These are phyloP conservation scores for Ilex aquifolium DNA, from an alignment of 257 asterid species.

Conservation along the genomic window DNA sequence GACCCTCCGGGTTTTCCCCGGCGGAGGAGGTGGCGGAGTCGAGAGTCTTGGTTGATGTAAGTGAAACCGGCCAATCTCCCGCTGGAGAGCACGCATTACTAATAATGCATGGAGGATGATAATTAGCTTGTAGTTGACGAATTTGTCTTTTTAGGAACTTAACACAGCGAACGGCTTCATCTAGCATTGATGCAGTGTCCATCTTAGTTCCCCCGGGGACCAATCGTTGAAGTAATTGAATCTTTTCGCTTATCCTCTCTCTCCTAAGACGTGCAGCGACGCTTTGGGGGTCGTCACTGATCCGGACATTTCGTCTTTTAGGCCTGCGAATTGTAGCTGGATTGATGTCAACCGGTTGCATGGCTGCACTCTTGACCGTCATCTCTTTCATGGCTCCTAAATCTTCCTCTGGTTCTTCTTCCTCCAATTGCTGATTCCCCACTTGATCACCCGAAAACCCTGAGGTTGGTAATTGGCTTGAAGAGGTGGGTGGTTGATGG, in stretches of 20 bases:
- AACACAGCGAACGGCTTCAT: constrained; percentile 78
- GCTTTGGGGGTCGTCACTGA: constrained; percentile 91
- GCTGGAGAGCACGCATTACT: constrained; percentile 5
- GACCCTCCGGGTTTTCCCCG: not conserved
- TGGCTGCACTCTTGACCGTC: constrained; percentile 89
- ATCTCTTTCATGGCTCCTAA: constrained; percentile 81
- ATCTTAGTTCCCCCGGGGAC: constrained; percentile 88
- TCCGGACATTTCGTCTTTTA: constrained; percentile 60
- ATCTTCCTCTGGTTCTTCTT: constrained; percentile 45
- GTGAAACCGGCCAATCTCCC: constrained; percentile 21
- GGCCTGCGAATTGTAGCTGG: constrained; percentile 69
- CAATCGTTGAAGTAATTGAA: constrained; percentile 65
- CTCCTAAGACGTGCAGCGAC: constrained; percentile 90
- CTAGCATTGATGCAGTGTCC: constrained; percentile 93
- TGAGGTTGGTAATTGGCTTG: constrained; percentile 13
- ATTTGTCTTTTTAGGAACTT: constrained; percentile 80
- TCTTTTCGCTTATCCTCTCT: constrained; percentile 78
- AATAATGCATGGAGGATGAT: constrained; percentile 10
- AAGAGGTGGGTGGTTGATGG: constrained; percentile 13
- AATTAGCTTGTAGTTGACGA: constrained; percentile 37
- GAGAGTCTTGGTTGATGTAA: constrained; percentile 8
- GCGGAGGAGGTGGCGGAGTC: constrained; percentile 4
- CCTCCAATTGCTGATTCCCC: constrained; percentile 4
- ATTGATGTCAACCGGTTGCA: constrained; percentile 92
- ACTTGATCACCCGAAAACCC: not conserved